These are phyloP conservation scores for Euphorbia lathyris DNA, from an alignment of 345 rosid genomes.

Conservation along the genomic window DNA sequence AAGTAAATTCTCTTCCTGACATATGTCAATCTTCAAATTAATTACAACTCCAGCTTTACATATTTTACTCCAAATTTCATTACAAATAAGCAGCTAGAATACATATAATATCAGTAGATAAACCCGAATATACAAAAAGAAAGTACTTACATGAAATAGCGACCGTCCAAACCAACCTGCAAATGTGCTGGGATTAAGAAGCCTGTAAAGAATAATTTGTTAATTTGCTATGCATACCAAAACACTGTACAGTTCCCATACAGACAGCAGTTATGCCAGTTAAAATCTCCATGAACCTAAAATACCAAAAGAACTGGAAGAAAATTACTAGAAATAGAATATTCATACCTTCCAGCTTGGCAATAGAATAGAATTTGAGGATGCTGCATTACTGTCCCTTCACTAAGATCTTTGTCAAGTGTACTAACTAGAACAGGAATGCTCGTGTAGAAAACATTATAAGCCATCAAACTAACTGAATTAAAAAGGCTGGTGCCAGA, in stretches of 20 bases:
- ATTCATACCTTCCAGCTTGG: constrained; percentile 92
- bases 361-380: constrained; percentile 97
- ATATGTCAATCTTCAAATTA: neutral
- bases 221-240: constrained; percentile 8
- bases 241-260: neutral
- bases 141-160: constrained; percentile 74
- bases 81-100: neutral
- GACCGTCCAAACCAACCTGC: constrained; percentile 99
- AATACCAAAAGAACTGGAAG: neutral
- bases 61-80: neutral
- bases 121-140: neutral
- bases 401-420: constrained; percentile 96
- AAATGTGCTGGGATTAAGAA: constrained; percentile 96
- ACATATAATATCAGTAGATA: neutral
- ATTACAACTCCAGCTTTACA: neutral
- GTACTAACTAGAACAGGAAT: constrained; percentile 88
- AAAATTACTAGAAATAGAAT: neutral
- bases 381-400: constrained; percentile 91
- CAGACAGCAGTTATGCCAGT: neutral
- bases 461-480: constrained; percentile 98
- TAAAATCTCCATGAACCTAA: constrained; percentile 4
- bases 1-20: neutral
- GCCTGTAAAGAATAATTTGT: constrained; percentile 49
- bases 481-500: constrained; percentile 99
- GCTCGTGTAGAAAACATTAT: constrained; percentile 95